phyloP scores from a whole-genome alignment of 495 filamentous ascomycete species.

The Aspergillus funiculosus region DNA sequence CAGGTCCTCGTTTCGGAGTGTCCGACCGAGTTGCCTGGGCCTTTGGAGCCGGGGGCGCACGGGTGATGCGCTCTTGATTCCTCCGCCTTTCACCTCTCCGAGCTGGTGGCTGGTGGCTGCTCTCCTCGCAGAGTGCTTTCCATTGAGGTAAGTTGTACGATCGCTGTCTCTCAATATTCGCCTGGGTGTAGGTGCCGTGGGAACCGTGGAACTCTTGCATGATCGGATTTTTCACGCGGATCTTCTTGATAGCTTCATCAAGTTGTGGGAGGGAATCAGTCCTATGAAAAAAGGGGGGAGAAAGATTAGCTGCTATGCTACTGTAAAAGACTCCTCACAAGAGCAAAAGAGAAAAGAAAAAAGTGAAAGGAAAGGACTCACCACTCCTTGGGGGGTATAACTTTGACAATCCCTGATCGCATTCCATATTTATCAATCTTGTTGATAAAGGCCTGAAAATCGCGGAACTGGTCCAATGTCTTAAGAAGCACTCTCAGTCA shows the following conservation, averaged over 20 bases:
- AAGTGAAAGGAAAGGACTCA: constrained; percentile 37
- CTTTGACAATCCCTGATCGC: constrained; percentile 93
- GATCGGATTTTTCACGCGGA: constrained; percentile 93
- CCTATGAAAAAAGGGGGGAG: constrained; percentile 46
- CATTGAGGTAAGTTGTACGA: constrained; percentile 96
- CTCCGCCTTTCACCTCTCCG: constrained; percentile 80
- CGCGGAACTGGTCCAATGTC: constrained; percentile 88
- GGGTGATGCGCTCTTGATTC: constrained; percentile 59
- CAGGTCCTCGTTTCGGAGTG: constrained; percentile 46
- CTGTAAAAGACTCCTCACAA: too few relatives aligned
- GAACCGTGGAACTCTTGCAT: constrained; percentile 95
- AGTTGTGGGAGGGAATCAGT: constrained; percentile 66
- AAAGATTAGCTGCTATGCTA: too few relatives aligned
- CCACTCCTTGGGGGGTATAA: constrained; percentile 94
- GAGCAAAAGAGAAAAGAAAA: too few relatives aligned
- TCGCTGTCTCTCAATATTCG: constrained; percentile 90
- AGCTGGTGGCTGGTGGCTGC: constrained; percentile 94
- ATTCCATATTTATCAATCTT: constrained; percentile 93
- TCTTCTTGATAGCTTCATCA: constrained; percentile 80
- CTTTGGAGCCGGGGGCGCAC: constrained; percentile 31
- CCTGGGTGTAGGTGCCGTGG: constrained; percentile 89
- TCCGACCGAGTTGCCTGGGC: constrained; percentile 30
- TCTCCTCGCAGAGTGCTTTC: constrained; percentile 84
- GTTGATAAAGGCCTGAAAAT: constrained; percentile 81
- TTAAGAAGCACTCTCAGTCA: constrained; percentile 27